Base-by-base conservation (phyloP, 1,284 basidiomycete species). In the Melampsora americana region DNA sequence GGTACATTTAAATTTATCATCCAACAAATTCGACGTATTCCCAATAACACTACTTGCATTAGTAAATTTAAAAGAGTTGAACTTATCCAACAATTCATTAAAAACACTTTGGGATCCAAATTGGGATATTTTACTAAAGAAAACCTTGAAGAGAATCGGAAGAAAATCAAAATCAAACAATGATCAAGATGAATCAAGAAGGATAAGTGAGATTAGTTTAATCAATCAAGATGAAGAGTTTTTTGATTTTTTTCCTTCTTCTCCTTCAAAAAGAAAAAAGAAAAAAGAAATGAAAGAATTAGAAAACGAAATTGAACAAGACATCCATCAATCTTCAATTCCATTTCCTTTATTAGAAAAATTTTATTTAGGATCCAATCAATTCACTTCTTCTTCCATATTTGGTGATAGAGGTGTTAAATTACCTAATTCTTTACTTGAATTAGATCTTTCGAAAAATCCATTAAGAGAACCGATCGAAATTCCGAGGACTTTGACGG, bases 221-320 rank as follows among this genome's bases (percentile, higher is more conserved):
- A 74, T 61, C 46, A 42, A 66, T 66, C 2, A 30, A 4, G 50
- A 42, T 16, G 71, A 66, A 7, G 64, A 74, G 11, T 74, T 66
- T 60, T 59, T n/a, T 20, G 71, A 74, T 44, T 64, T 66, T 26
- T 74, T 74, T 50, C 71, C 71, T 48, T 74, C 71, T 14, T 66
- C 64, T 42, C 64, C 64, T 6, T 35, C 23, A 28, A 56, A 74
- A 53, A 18, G 50, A 53, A 62, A 42, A 30, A 46, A 32, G 53
- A 11, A 20, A 46, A 14, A n/a, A 35, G 23, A 53, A 56, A 48
- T 3, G 14, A 12, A 18, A 20, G 16, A 20, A 23, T 2, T 5
- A 18, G 50, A 53, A 23, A 16, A 53, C 3, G 50, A 16, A 53
- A 5, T 23, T 53, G n/a, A n/a, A n/a, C n/a, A n/a, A n/a, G n/a